Conservation (phyloP, 257 asterid species). For the Primulina eburnea region DNA sequence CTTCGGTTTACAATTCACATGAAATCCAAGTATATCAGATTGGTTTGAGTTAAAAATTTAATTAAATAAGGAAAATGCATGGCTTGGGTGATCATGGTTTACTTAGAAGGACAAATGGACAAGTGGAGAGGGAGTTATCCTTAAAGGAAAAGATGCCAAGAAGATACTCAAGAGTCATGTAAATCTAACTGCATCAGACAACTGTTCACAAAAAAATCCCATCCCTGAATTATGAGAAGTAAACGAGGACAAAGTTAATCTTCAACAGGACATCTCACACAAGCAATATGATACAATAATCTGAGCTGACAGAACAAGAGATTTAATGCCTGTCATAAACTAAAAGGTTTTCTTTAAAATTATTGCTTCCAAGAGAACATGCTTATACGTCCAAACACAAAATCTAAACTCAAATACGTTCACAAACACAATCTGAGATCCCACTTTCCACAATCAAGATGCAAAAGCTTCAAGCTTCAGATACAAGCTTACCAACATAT, state of each 20-base stretch:
- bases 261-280: constrained; percentile 1
- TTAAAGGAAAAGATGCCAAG: neutral
- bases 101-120: neutral
- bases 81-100: neutral
- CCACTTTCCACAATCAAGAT: constrained; percentile 9
- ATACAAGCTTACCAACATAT: constrained; percentile 19
- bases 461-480: constrained; percentile 23
- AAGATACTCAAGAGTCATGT: neutral
- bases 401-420: no score
- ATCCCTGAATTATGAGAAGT: neutral
- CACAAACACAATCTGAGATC: constrained; percentile 8
- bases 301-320: constrained; percentile 1
- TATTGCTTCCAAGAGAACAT: constrained; percentile 14
- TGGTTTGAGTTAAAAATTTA: neutral
- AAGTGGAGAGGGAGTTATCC: neutral
- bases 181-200: neutral
- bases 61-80: neutral
- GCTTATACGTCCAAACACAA: neutral
- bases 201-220: neutral
- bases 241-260: constrained; percentile 8
- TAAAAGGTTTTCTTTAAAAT: neutral
- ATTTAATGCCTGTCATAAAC: neutral
- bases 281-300: neutral
- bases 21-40: constrained; percentile 11
- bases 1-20: neutral